Percentiles rank a stretch among this genome's conserved stretches.
phyloP scores from a whole-genome alignment of 768 basidiomycete species.

The Phanerochaete sordida region DNA sequence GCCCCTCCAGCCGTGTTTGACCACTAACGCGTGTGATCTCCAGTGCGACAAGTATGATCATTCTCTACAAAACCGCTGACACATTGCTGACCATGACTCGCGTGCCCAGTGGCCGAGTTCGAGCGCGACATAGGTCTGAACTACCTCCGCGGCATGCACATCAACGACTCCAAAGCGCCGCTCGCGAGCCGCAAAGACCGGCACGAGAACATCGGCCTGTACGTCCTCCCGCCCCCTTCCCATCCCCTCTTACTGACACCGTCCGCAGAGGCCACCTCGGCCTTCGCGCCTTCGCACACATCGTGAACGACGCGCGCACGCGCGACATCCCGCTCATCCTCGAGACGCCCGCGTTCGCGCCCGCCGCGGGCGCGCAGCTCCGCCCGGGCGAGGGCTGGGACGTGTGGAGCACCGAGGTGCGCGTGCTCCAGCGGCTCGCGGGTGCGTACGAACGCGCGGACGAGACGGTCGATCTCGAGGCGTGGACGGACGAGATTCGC shows the following conservation, averaged over 20 bases:
- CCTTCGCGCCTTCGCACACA: slow-evolving; percentile 41
- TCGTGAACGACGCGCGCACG: slow-evolving; percentile 66
- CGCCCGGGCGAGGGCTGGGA: slow-evolving; percentile 35
- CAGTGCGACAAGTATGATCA: too few relatives aligned
- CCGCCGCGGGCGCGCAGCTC: slow-evolving; percentile 6
- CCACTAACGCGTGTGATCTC: too few relatives aligned
- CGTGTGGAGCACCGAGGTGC: slow-evolving; percentile 74
- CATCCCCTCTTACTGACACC: neutral
- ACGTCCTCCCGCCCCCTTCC: slow-evolving; percentile 21
- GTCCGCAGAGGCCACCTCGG: slow-evolving; percentile 60
- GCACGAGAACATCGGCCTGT: slow-evolving; percentile 86
- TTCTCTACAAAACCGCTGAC: too few relatives aligned
- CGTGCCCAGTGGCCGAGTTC: slow-evolving; percentile 53
- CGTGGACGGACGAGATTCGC: slow-evolving; percentile 15
- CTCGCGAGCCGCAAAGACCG: slow-evolving; percentile 68
- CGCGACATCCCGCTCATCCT: slow-evolving; percentile 74
- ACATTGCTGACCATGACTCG: neutral
- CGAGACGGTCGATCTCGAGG: slow-evolving; percentile 4
- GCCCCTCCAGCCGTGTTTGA: neutral
- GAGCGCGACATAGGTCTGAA: slow-evolving; percentile 63
- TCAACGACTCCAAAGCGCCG: slow-evolving; percentile 77
- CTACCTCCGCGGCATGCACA: slow-evolving; percentile 80
- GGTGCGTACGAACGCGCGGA: slow-evolving; percentile 8
- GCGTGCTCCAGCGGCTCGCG: slow-evolving; percentile 48
- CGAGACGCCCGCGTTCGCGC: slow-evolving; percentile 74